phyloP scores from a whole-genome alignment of 2,329 filamentous ascomycete species.

The Macroventuria anomochaeta region DNA sequence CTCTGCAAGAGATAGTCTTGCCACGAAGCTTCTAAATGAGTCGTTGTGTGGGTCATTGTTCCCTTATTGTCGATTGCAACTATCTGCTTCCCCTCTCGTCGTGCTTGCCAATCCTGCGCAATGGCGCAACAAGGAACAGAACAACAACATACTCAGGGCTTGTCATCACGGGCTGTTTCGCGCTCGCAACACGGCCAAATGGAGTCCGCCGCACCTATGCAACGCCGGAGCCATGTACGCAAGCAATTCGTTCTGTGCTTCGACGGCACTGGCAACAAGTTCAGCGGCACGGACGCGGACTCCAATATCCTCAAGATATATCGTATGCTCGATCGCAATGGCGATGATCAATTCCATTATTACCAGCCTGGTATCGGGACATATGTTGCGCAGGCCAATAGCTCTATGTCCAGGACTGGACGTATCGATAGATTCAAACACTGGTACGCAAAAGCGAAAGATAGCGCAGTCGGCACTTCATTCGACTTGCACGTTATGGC shows the following conservation, averaged over 20 bases:
- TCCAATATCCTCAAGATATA: slow-evolving; percentile 70
- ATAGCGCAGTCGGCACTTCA: slow-evolving; percentile 74
- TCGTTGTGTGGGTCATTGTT: background rate
- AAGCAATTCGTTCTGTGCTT: slow-evolving; percentile 66
- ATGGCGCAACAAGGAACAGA: slow-evolving; percentile 5
- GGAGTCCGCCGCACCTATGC: slow-evolving; percentile 9
- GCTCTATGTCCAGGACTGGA: slow-evolving; percentile 65
- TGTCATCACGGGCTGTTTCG: background rate
- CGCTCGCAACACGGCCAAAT: slow-evolving; percentile 5
- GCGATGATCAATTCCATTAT: slow-evolving; percentile 61
- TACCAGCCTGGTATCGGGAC: slow-evolving; percentile 69
- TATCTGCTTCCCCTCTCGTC: background rate
- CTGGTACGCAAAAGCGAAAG: slow-evolving; percentile 76
- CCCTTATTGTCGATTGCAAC: background rate
- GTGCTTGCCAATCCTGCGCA: slow-evolving; percentile 3
- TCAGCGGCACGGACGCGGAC: slow-evolving; percentile 50
- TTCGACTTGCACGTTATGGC: slow-evolving; percentile 85
- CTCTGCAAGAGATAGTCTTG: background rate
- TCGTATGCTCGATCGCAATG: slow-evolving; percentile 70
- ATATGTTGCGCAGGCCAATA: slow-evolving; percentile 62
- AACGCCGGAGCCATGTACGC: slow-evolving; percentile 36
- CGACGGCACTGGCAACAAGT: slow-evolving; percentile 54
- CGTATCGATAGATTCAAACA: slow-evolving; percentile 64
- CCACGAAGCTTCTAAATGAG: slow-evolving; percentile 1
- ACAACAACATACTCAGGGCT: background rate